Conservation (phyloP, 164 flowering plant genomes). For the Umbellularia californica region DNA sequence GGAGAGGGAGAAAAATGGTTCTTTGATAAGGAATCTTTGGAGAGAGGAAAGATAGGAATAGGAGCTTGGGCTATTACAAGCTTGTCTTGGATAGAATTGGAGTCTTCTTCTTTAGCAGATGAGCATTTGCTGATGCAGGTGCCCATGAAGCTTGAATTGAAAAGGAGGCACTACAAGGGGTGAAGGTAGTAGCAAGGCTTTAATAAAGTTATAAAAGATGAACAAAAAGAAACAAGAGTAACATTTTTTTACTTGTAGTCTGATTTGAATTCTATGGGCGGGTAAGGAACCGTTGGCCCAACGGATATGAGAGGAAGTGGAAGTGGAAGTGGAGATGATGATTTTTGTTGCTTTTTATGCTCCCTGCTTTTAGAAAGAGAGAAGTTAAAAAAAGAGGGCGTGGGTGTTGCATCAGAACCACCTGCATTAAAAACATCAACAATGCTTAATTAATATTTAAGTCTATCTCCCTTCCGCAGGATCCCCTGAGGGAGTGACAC, state of each 20-base stretch:
- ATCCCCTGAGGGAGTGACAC: no score
- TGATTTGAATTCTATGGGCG: constrained; percentile 44
- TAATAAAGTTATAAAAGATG: constrained; percentile 1
- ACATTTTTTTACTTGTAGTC: constrained; percentile 15
- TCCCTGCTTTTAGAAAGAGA: constrained; percentile 1
- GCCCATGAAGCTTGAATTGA: constrained; percentile 33
- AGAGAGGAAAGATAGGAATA: constrained; percentile 2
- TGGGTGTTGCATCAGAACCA: not conserved
- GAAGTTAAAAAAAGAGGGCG: not conserved
- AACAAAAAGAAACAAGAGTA: constrained; percentile 5
- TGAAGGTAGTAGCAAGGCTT: not conserved
- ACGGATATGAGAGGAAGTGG: constrained; percentile 29
- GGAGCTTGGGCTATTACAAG: constrained; percentile 39
- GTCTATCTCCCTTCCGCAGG: no score
- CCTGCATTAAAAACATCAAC: no score
- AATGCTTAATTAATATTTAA: no score
- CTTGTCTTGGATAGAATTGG: constrained; percentile 47
- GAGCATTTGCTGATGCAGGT: constrained; percentile 66
- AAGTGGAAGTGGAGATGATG: not conserved
- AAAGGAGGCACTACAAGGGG: not conserved
- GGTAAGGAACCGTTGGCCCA: constrained; percentile 42
- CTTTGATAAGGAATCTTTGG: constrained; percentile 12
- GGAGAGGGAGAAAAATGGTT: constrained; percentile 15
- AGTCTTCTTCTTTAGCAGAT: constrained; percentile 12
- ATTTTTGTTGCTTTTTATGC: constrained; percentile 2